Conservation (phyloP, 139 green algal species). For the Micromonas commoda region DNA sequence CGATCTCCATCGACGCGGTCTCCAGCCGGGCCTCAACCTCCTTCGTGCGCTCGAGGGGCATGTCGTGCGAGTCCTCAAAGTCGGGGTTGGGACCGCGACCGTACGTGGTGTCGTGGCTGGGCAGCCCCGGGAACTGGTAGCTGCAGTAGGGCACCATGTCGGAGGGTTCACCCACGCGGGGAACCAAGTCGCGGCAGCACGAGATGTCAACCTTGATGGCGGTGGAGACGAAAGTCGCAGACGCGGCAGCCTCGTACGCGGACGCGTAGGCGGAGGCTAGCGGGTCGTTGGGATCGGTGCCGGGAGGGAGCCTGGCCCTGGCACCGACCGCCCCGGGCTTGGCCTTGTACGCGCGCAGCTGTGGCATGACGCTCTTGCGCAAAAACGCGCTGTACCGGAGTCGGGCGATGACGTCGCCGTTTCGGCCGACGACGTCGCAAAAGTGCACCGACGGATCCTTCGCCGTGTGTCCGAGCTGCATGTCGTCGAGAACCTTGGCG, state of each 20-base stretch:
- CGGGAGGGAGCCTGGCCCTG: neutral
- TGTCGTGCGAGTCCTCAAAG: slow-evolving; percentile 5
- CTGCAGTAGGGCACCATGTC: slow-evolving; percentile 6
- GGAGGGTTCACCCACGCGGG: neutral
- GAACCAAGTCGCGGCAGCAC: neutral
- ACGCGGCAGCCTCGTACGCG: neutral
- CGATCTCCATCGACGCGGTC: neutral
- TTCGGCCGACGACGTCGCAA: neutral
- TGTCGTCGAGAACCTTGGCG: neutral
- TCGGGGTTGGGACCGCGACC: neutral
- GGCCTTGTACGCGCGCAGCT: neutral
- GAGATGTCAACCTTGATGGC: neutral
- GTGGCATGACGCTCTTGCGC: neutral
- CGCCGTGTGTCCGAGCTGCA: neutral
- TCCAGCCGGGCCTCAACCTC: neutral
- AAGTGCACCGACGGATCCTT: neutral
- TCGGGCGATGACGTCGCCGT: neutral
- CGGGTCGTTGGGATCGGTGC: neutral
- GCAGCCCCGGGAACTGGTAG: slow-evolving; percentile 18
- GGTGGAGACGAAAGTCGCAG: neutral
- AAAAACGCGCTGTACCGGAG: slow-evolving; percentile 3
- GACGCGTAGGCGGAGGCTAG: neutral
- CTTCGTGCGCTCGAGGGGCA: neutral
- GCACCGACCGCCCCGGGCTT: no score
- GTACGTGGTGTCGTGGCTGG: slow-evolving; percentile 19